A percentile compares a stretch with the other conserved stretches of the same genome.
phyloP scores from a whole-genome alignment of 163 green algal genomes.

The Scenedesmus sp. region DNA sequence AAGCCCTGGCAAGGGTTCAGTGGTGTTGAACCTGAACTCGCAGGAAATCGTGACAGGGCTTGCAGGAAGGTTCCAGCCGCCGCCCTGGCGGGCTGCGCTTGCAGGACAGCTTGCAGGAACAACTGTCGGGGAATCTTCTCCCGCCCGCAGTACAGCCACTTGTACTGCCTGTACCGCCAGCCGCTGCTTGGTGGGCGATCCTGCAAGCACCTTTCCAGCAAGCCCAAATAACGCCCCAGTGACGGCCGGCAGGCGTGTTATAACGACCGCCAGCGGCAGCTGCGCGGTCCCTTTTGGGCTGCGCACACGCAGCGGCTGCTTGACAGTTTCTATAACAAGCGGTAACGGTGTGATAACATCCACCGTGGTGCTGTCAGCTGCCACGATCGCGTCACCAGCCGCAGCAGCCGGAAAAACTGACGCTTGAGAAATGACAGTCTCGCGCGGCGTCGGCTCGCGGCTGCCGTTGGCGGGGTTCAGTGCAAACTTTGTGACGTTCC shows the following conservation, averaged over 20 bases:
- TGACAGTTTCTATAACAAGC: not conserved
- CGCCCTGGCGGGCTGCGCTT: not conserved
- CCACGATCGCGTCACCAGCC: not conserved
- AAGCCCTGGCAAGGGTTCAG: not conserved
- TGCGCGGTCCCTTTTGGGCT: not conserved
- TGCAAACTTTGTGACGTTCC: not conserved
- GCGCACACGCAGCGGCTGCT: not conserved
- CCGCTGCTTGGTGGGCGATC: not conserved
- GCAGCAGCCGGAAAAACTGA: too few species aligned
- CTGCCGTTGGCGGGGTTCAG: not conserved
- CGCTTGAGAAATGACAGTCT: not conserved
- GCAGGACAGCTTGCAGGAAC: not conserved
- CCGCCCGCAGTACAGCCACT: not conserved
- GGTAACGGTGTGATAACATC: not conserved
- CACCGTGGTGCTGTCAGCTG: not conserved
- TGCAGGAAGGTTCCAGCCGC: slow-evolving; percentile 9
- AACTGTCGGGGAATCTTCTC: not conserved
- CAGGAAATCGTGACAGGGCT: not conserved
- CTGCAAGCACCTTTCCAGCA: not conserved
- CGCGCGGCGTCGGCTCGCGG: not conserved
- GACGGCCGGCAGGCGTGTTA: not conserved
- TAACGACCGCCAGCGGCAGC: not conserved
- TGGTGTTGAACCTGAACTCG: slow-evolving; percentile 25
- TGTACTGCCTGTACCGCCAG: not conserved
- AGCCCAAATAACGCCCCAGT: not conserved